Percentiles rank a stretch among this genome's conserved stretches.
Conservation (phyloP, 2,329 filamentous ascomycete species). For the Bipolaris oryzae region DNA sequence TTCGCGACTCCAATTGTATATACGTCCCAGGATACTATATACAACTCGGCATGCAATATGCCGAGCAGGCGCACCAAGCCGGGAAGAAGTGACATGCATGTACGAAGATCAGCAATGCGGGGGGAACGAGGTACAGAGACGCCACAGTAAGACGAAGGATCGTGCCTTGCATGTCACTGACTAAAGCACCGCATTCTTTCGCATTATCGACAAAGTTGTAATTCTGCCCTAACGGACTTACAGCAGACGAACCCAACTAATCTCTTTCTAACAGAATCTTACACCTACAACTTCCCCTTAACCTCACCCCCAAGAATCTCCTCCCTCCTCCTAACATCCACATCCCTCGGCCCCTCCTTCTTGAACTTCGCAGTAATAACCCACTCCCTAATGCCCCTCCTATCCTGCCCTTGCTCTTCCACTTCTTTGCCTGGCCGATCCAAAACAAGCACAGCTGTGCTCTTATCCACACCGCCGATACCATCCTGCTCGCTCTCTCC, state of each 20-base stretch:
- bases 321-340: slow-evolving; percentile 56
- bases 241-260: background rate
- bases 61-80: slow-evolving; percentile 8
- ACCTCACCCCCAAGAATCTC: slow-evolving; percentile 51
- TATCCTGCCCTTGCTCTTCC: slow-evolving; percentile 54
- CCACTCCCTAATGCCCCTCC: slow-evolving; percentile 60
- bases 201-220: too few relatives aligned
- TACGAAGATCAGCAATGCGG: slow-evolving; percentile 2
- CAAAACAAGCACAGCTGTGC: slow-evolving; percentile 59
- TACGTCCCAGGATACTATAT: background rate
- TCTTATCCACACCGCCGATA: slow-evolving; percentile 51
- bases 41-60: slow-evolving; percentile 5
- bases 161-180: too few relatives aligned
- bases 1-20: background rate
- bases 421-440: slow-evolving; percentile 63
- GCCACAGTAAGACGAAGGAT: too few relatives aligned
- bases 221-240: too few relatives aligned
- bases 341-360: slow-evolving; percentile 62
- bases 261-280: too few relatives aligned
- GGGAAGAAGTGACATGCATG: slow-evolving; percentile 5
- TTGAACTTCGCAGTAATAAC: slow-evolving; percentile 64
- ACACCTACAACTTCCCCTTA: slow-evolving; percentile 24
- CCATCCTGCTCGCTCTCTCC: slow-evolving; percentile 39
- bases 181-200: too few relatives aligned
- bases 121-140: slow-evolving; percentile 2